A percentile compares a stretch with the other conserved stretches of the same genome.
Conservation (phyloP, 331 rosid genomes). For the Rosa hybrid region DNA sequence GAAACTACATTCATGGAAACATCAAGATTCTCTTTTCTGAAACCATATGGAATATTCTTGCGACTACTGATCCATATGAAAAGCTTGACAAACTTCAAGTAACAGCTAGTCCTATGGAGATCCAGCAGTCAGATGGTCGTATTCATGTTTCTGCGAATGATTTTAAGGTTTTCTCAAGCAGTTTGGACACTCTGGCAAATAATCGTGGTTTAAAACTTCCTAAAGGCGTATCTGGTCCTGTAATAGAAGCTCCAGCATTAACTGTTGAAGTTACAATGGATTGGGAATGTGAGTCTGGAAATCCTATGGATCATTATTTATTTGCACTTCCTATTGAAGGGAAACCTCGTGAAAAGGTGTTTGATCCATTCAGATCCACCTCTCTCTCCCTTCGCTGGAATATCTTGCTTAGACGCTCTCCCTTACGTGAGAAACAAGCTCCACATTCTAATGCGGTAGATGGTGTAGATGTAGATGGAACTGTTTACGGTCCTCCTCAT, state of each 20-base stretch:
- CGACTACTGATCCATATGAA: constrained; percentile 93
- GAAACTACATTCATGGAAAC: constrained; percentile 93
- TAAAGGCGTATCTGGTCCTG: constrained; percentile 64
- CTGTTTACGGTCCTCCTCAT: constrained; percentile 52
- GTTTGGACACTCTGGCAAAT: constrained; percentile 94
- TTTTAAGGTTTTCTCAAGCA: constrained; percentile 75
- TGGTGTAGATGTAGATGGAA: constrained; percentile 51
- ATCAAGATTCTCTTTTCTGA: constrained; percentile 69
- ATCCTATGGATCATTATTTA: constrained; percentile 88
- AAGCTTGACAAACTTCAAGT: constrained; percentile 88
- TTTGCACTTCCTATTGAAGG: constrained; percentile 89
- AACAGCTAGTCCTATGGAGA: constrained; percentile 63
- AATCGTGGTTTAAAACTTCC: constrained; percentile 79
- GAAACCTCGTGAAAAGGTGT: constrained; percentile 69
- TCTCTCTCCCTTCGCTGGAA: constrained; percentile 88
- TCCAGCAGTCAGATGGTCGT: constrained; percentile 90
- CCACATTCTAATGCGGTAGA: constrained; percentile 37
- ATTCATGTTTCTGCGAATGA: constrained; percentile 72
- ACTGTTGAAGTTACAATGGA: constrained; percentile 85
- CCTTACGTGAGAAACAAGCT: constrained; percentile 47
- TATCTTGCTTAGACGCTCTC: constrained; percentile 72
- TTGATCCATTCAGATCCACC: constrained; percentile 95
- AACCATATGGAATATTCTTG: constrained; percentile 75
- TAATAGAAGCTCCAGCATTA: constrained; percentile 78
- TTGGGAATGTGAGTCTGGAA: constrained; percentile 96